These are phyloP conservation scores for Auricularia cornea DNA, from an alignment of 768 basidiomycete species.

Conservation along the genomic window DNA sequence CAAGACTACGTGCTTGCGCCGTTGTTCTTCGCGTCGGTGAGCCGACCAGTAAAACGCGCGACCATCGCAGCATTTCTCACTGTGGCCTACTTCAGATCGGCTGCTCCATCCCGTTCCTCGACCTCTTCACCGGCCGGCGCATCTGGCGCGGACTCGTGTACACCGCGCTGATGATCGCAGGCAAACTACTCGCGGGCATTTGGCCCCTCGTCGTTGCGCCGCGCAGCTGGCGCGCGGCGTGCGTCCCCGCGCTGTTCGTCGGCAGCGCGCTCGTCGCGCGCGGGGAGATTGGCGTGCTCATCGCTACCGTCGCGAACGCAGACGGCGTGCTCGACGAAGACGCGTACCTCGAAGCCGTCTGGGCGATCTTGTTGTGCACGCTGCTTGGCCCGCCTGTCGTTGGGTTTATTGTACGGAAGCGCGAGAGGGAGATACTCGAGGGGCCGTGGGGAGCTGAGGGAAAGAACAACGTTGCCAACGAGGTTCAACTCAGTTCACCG, in stretches of 20 bases:
- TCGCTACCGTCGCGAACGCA: conserved; percentile 32
- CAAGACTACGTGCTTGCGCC: conserved; percentile 43
- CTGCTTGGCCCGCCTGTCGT: conserved; percentile 35
- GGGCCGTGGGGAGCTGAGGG: not conserved
- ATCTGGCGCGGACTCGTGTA: conserved; percentile 53
- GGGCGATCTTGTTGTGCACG: conserved; percentile 50
- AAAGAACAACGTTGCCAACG: too few relatives aligned
- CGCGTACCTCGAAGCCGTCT: conserved; percentile 45
- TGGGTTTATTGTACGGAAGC: conserved; percentile 14
- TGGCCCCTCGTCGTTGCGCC: conserved; percentile 24
- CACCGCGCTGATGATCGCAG: conserved; percentile 47
- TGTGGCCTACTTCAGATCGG: conserved; percentile 40
- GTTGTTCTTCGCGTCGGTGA: conserved; percentile 43
- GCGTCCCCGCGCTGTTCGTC: conserved; percentile 30
- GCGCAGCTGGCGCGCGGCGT: not conserved
- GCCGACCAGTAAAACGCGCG: not conserved
- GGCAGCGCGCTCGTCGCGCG: conserved; percentile 57
- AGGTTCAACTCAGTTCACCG: too few relatives aligned
- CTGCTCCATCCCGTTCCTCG: conserved; percentile 42
- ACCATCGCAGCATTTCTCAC: not conserved
- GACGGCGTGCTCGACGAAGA: conserved; percentile 29
- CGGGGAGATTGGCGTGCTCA: conserved; percentile 60
- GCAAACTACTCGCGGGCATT: conserved; percentile 41
- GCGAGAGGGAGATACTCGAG: not conserved
- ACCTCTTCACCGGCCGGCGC: conserved; percentile 28